Base-by-base conservation (phyloP, 106 monocot species). In the Dendrobium chrysotoxum region DNA sequence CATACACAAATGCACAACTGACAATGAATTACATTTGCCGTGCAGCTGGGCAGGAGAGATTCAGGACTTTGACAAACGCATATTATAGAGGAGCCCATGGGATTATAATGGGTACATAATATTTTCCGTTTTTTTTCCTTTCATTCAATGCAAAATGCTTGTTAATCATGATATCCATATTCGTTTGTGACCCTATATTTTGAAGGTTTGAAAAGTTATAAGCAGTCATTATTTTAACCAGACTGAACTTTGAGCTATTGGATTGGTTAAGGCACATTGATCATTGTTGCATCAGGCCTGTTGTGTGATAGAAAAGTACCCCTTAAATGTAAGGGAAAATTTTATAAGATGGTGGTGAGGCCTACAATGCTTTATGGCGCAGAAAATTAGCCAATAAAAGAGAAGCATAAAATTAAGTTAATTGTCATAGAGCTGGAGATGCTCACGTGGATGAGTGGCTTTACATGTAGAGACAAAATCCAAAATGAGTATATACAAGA, bases 1-100 rank as follows among this genome's bases (percentile, higher is more conserved):
- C 28, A 67, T 28, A 26, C 20, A 30, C 30, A 26, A 67, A 26
- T 67, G 7, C 67, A 67, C n/a, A 57, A 5, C n/a, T 28, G 67
- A 67, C 65, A 26, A 26, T 23, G 67, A 28, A 65, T 4, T 76
- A 75, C 15, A 38, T 85, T 20, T 25, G 67, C 7, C 67, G 23
- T 91, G 86, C 84, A 87, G 87, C 87, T 87, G 92, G 89, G 9
- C 35, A 35, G 80, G 92, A 92, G 82, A 92, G 89, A 68, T 89
- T 92, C 78, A 85, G 92, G 41, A 92, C 92, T 38, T 77, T 92
- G 66, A 92, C 92, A 75, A 88, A 80, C 79, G 87, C 92, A 67
- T 92, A 92, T 41, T 92, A 92, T 45, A 85, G 92, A 84, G 92
- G 92, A 44, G 89, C 92, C 25, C 92, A 89, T 73, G 92, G 92